Evolutionary conservation across 176 grass and related monocot genomes (phyloP).

Genomic region (Lolium rigidum): DNA sequence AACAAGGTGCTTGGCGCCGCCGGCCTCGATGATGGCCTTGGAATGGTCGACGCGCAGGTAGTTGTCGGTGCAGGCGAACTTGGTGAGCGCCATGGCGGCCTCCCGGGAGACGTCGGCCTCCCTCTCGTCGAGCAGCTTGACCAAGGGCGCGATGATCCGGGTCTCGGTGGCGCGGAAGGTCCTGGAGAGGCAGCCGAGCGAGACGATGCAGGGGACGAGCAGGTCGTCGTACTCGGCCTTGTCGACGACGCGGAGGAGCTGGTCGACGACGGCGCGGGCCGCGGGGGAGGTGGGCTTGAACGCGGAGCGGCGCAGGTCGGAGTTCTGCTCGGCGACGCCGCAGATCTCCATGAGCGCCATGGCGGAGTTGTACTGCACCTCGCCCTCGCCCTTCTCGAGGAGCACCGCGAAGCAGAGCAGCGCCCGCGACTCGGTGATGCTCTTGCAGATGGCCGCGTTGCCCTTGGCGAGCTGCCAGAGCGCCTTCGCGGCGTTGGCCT

Average conservation of each 20-base stretch:
- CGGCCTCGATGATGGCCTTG: slow-evolving; percentile 78
- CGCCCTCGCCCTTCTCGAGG: slow-evolving; percentile 79
- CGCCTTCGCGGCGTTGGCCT: slow-evolving; percentile 91
- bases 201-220: slow-evolving; percentile 81
- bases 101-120: slow-evolving; percentile 76
- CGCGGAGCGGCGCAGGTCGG: slow-evolving; percentile 72
- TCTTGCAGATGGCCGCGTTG: slow-evolving; percentile 88
- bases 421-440: slow-evolving; percentile 94
- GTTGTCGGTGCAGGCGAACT: slow-evolving; percentile 79
- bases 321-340: slow-evolving; percentile 74
- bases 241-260: slow-evolving; percentile 80
- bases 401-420: slow-evolving; percentile 91
- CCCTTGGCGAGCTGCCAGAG: slow-evolving; percentile 85
- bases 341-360: slow-evolving; percentile 99
- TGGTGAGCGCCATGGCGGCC: slow-evolving; percentile 67
- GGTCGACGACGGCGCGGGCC: slow-evolving; percentile 89
- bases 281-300: slow-evolving; percentile 93
- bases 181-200: slow-evolving; percentile 87
- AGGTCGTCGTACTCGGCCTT: slow-evolving; percentile 94
- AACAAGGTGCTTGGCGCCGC: slow-evolving; percentile 86
- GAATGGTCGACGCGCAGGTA: slow-evolving; percentile 90
- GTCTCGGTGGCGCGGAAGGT: slow-evolving; percentile 98
- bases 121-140: slow-evolving; percentile 87
- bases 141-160: slow-evolving; percentile 82
- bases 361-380: slow-evolving; percentile 85